Conservation (phyloP, 768 basidiomycete species). For the Hydnomerulius pinastri region DNA sequence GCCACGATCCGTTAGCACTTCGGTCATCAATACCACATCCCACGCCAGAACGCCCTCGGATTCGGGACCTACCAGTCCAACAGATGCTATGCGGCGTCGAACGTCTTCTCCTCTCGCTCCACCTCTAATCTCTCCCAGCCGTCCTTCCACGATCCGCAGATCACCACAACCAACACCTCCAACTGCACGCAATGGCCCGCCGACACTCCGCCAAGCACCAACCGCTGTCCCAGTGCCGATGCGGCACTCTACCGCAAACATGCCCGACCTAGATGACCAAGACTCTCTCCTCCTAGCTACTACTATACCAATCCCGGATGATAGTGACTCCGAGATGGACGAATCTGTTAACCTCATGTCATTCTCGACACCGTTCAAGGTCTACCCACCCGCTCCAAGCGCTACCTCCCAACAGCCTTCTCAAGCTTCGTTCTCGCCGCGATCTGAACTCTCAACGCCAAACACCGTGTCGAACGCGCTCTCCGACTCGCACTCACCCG, state of each 20-base stretch:
- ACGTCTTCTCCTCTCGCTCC: constrained; percentile 51
- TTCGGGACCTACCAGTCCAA: constrained; percentile 17
- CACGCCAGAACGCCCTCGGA: constrained; percentile 52
- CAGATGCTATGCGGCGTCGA: constrained; percentile 39
- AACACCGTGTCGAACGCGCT: constrained; percentile 58
- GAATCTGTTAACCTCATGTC: constrained; percentile 64
- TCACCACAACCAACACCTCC: constrained; percentile 40
- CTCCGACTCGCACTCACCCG: constrained; percentile 55
- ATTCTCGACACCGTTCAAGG: constrained; percentile 68
- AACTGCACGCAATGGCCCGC: constrained; percentile 31
- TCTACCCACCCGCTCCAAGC: constrained; percentile 42
- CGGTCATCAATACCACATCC: constrained; percentile 29
- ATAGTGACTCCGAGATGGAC: constrained; percentile 67
- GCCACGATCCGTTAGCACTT: constrained; percentile 46
- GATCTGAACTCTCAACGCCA: constrained; percentile 50
- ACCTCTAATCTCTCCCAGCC: constrained; percentile 31
- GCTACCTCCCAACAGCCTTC: constrained; percentile 42
- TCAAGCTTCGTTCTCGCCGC: constrained; percentile 61
- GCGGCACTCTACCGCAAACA: constrained; percentile 46
- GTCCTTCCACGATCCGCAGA: constrained; percentile 39
- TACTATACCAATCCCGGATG: constrained; percentile 73
- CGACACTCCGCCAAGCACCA: constrained; percentile 19
- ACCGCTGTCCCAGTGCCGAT: constrained; percentile 37
- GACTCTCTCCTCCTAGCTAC: constrained; percentile 72
- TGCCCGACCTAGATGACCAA: constrained; percentile 47